Evolutionary conservation across 2,329 filamentous ascomycete species (phyloP), one percentile per base, ranked within the genome.

Genomic region (Paradendryphiella salina): DNA sequence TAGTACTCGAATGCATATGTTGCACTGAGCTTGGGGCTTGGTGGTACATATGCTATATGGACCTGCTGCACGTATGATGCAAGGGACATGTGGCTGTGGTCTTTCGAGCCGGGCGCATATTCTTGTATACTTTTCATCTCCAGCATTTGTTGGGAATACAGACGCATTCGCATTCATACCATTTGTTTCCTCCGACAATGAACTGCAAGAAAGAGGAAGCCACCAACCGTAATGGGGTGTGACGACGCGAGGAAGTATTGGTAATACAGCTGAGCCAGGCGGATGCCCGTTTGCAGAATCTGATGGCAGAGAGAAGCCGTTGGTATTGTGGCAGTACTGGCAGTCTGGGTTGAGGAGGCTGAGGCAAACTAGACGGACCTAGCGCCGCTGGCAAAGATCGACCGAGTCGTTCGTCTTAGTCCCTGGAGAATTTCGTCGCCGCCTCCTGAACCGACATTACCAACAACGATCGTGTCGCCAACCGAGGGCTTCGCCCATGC

Each of bases 1-100:
- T 41, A 11, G 35, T 49, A 47, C n/a, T 41, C 32, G 26, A 29
- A 13, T 43, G 42, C 17, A 39, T 26, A 20, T 28, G 34, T 40
- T 40, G 42, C 41, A 39, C 37, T 32, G 47, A 34, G 28, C 45
- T 39, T 47, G 42, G n/a, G 13, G 23, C 29, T 36, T 20, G 21
- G 48, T 53, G 42, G 43, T 43, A 57, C 45, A 50, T 33, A 28
- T 44, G 33, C 41, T 52, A 42, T 40, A 57, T 53, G 33, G 37
- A 41, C 42, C 43, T 47, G 40, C 43, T 47, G 40, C 51, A 46
- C 33, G 29, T 20, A 21, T 23, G 36, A 45, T 32, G 38, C 44
- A 49, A 54, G 35, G 49, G 33, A 50, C 50, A 46, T 17, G 38
- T 32, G 40, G 45, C 41, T 21, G 20, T 20, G 10, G 14, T 39